Conservation (phyloP, 2,329 filamentous ascomycete species). For the Geosmithia putterillii region DNA sequence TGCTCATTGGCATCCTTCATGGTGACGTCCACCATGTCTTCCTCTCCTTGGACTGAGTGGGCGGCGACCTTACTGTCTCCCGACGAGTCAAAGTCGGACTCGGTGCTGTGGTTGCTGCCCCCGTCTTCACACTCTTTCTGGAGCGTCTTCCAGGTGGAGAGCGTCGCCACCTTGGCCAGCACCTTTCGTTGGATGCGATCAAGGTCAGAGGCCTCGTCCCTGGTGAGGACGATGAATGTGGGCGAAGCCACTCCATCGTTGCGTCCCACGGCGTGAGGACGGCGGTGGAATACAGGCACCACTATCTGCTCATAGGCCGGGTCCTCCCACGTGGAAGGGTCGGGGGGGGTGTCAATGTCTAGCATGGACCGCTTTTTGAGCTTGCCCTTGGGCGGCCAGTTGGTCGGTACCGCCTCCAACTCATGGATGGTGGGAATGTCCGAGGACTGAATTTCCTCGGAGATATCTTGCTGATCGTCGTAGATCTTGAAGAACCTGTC, state of each 20-base stretch:
- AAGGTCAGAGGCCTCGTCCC: constrained; percentile 54
- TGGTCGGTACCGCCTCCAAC: constrained; percentile 66
- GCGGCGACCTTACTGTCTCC: constrained; percentile 61
- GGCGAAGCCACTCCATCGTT: constrained; percentile 29
- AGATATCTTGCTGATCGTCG: constrained; percentile 53
- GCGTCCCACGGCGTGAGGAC: constrained; percentile 18
- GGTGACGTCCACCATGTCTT: constrained; percentile 80
- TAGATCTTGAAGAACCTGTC: constrained; percentile 81
- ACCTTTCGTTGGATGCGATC: constrained; percentile 72
- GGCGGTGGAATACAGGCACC: constrained; percentile 59
- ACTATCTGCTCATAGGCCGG: constrained; percentile 52
- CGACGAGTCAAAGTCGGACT: constrained; percentile 54
- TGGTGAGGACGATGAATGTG: constrained; percentile 64
- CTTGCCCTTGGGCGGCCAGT: constrained; percentile 47
- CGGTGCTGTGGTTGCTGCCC: constrained; percentile 38
- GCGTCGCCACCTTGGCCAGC: constrained; percentile 59
- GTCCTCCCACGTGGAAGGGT: constrained; percentile 43
- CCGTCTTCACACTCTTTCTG: constrained; percentile 26
- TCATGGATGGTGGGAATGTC: constrained; percentile 63
- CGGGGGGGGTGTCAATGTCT: constrained; percentile 26
- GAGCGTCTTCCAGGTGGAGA: constrained; percentile 61
- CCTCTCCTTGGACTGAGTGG: constrained; percentile 74
- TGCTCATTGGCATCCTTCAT: constrained; percentile 53
- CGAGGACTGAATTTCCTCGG: constrained; percentile 58
- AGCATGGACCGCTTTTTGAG: constrained; percentile 39